These are phyloP conservation scores for Tulasnella sp. DNA, from an alignment of 768 basidiomycete genomes.

Conservation along the genomic window DNA sequence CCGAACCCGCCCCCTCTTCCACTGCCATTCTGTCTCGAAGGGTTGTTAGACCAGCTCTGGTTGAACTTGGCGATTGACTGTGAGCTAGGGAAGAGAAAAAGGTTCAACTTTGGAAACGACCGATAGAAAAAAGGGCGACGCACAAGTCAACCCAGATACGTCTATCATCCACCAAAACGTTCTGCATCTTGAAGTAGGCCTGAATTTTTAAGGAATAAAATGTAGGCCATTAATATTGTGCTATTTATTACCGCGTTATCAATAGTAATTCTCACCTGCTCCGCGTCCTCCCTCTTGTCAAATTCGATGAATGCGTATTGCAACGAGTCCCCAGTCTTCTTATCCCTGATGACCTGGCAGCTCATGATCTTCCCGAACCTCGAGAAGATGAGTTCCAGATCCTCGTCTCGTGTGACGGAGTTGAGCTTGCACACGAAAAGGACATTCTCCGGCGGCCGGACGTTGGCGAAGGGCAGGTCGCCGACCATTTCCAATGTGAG, in stretches of 20 bases:
- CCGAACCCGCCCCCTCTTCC: slow-evolving; percentile 40
- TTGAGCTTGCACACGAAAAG: slow-evolving; percentile 98
- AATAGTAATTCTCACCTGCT: slow-evolving; percentile 79
- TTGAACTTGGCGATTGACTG: slow-evolving; percentile 91
- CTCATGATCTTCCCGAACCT: slow-evolving; percentile 92
- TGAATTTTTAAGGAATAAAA: slow-evolving; percentile 27
- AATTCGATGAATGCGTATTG: slow-evolving; percentile 99
- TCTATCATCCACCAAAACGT: slow-evolving; percentile 92
- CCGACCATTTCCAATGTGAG: slow-evolving; percentile 99
- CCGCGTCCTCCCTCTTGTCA: slow-evolving; percentile 84
- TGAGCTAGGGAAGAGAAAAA: too few species aligned
- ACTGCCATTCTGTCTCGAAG: slow-evolving; percentile 29
- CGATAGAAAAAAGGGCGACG: slow-evolving; percentile 22
- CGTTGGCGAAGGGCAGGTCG: slow-evolving; percentile 94
- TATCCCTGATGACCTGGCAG: slow-evolving; percentile 95
- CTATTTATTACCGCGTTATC: background rate
- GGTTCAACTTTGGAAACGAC: background rate
- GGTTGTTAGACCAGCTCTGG: slow-evolving; percentile 64
- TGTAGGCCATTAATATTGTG: slow-evolving; percentile 1
- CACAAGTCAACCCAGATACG: slow-evolving; percentile 99
- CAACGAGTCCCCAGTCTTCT: slow-evolving; percentile 87
- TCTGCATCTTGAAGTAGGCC: slow-evolving; percentile 99
- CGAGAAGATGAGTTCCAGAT: slow-evolving; percentile 93
- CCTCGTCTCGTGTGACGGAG: slow-evolving; percentile 88
- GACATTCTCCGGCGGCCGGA: slow-evolving; percentile 95